Base-by-base conservation (phyloP, 129 eudicot species). In the Flaveria trinervia region DNA sequence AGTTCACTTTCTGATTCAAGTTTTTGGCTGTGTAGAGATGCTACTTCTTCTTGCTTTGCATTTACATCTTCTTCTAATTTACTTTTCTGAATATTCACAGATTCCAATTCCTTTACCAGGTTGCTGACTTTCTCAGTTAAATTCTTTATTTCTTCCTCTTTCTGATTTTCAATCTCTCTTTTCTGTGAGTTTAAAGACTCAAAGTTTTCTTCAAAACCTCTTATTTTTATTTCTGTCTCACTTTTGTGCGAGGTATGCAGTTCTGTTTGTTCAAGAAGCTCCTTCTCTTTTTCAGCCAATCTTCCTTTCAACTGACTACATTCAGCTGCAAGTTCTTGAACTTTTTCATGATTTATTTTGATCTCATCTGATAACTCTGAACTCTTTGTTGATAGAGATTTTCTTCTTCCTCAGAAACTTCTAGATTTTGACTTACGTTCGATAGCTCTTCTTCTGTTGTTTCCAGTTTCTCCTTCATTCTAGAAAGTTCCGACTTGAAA, bases 181-280 rank as follows among this genome's bases (percentile, higher is more conserved):
- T 86, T 92, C 69, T 73, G 85, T 0, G 77, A 43, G 70, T 73
- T 82, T 66, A 88, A 59, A 9, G 92, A 83, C 25, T 83, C 90
- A 15, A 92, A 57, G 43, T 90, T 88, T 52, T 79, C 87, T 68
- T 90, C 89, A 76, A 90, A 83, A 74, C 83, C 92, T 66, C 88
- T 83, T 43, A 75, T 57, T 65, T 76, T 92, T 9, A 80, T 39
- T 70, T 84, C 79, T 79, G 89, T 70, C 52, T 87, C 95, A 74
- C 68, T 87, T 52, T 77, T 89, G 89, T 87, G 97, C 18, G 91
- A 72, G 49, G 83, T 89, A 60, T 92, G 92, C 84, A 86, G 83
- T 74, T 84, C 92, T 50, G 49, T 45, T 22, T 80, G 90, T 61
- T 77, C 70, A 54, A 82, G 83, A 66, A 88, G 77, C 83, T 90